Percentiles rank a stretch among this genome's conserved stretches.
Evolutionary conservation across 352 stramenopile species (phyloP).

Genomic region (Pythium volutum): DNA sequence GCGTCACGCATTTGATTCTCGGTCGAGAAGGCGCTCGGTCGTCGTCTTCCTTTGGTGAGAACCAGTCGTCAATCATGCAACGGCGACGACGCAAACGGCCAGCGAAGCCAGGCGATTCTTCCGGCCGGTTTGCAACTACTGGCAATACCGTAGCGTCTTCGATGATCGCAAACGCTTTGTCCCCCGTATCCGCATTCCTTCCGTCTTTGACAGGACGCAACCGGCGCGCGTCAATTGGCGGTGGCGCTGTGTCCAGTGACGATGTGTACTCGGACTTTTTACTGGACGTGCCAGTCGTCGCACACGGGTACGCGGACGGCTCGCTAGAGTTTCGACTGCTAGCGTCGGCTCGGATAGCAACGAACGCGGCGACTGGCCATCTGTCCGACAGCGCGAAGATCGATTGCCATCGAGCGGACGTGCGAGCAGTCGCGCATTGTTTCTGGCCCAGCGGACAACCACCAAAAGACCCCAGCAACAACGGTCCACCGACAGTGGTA

Average conservation of each 20-base stretch:
- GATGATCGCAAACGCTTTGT: slow-evolving; percentile 22
- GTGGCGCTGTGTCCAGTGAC: slow-evolving; percentile 5
- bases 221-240: slow-evolving; percentile 11
- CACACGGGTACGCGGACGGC: slow-evolving; percentile 48
- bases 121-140: neutral
- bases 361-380: slow-evolving; percentile 2
- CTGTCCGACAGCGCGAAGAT: neutral
- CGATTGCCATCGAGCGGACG: slow-evolving; percentile 13
- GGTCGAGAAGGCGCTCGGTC: slow-evolving; percentile 27
- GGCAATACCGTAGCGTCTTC: neutral
- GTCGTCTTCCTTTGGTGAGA: slow-evolving; percentile 13
- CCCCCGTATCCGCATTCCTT: slow-evolving; percentile 22
- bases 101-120: too few species aligned
- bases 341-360: slow-evolving; percentile 2
- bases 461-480: neutral
- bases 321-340: slow-evolving; percentile 39
- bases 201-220: slow-evolving; percentile 3
- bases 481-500: slow-evolving; percentile 10
- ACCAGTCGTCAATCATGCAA: neutral
- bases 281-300: slow-evolving; percentile 57
- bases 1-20: slow-evolving; percentile 25
- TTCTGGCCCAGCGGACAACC: slow-evolving; percentile 11
- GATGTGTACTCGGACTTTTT: slow-evolving; percentile 31
- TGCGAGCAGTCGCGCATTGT: slow-evolving; percentile 25
- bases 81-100: slow-evolving; percentile 1